phyloP scores from a whole-genome alignment of 1,284 basidiomycete species.

The Ceratorhiza oryzae-sativae region DNA sequence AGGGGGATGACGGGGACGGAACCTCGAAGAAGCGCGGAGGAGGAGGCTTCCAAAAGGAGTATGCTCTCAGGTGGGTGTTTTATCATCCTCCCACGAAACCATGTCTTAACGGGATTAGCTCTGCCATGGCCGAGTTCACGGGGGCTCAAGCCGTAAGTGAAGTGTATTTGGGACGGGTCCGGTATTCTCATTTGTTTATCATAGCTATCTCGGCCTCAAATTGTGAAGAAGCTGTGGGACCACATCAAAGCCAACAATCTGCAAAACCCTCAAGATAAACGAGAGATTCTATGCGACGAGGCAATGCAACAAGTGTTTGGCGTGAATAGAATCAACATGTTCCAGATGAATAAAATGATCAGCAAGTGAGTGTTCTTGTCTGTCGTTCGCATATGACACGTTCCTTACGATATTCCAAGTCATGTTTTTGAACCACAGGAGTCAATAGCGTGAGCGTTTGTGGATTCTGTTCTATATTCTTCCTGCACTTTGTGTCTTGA shows the following conservation, averaged over 20 bases:
- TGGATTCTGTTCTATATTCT: background rate
- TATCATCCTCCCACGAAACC: constrained; percentile 17
- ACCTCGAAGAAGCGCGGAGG: constrained; percentile 60
- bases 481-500: background rate
- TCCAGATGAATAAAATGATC: constrained; percentile 84
- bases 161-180: constrained; percentile 20
- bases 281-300: constrained; percentile 82
- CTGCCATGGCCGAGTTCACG: constrained; percentile 34
- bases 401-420: background rate
- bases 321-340: constrained; percentile 79
- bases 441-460: background rate
- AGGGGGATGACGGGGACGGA: constrained; percentile 48
- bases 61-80: constrained; percentile 72
- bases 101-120: constrained; percentile 25
- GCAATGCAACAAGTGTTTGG: constrained; percentile 62
- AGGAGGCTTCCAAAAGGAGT: constrained; percentile 76
- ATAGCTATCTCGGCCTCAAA: constrained; percentile 82
- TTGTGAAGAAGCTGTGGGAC: constrained; percentile 85
- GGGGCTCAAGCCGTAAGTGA: background rate
- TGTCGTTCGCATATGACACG: background rate
- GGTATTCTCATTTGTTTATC: constrained; percentile 59
- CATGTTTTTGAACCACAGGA: constrained; percentile 6
- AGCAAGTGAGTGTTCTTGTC: constrained; percentile 77
- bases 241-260: constrained; percentile 81
- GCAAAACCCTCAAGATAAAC: constrained; percentile 81